Percentiles rank a stretch among this genome's conserved stretches.
These are phyloP conservation scores for Toxicodendron radicans DNA, from an alignment of 345 rosid species.

Conservation along the genomic window DNA sequence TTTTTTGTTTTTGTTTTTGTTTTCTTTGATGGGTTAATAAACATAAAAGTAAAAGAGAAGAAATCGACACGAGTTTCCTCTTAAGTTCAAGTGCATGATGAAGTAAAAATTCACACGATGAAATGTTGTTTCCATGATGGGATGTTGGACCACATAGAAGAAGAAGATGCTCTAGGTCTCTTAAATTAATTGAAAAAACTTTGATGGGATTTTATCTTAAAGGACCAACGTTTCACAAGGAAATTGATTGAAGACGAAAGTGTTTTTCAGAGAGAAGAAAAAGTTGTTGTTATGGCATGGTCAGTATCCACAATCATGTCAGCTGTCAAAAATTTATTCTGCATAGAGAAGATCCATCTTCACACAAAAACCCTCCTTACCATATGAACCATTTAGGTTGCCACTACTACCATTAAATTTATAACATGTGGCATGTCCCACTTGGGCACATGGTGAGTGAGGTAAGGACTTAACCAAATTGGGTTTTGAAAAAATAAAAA, in stretches of 20 bases:
- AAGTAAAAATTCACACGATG: neutral
- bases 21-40: no score
- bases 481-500: slow-evolving; percentile 24
- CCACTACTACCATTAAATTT: slow-evolving; percentile 15
- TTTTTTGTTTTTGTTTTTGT: no score
- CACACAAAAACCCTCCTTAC: neutral
- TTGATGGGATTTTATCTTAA: neutral
- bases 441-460: slow-evolving; percentile 21
- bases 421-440: slow-evolving; percentile 25
- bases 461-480: slow-evolving; percentile 1
- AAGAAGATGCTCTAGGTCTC: slow-evolving; percentile 10
- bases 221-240: neutral
- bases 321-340: slow-evolving; percentile 25
- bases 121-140: neutral
- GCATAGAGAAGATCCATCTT: neutral
- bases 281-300: no score
- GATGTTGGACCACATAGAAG: slow-evolving; percentile 14
- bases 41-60: neutral
- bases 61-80: neutral
- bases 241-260: neutral
- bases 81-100: neutral
- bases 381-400: slow-evolving; percentile 15
- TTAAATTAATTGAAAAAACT: neutral
- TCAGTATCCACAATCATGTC: slow-evolving; percentile 28
- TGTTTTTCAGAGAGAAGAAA: no score